Base-by-base conservation (phyloP, 1,284 basidiomycete species). In the Flammula alnicola region DNA sequence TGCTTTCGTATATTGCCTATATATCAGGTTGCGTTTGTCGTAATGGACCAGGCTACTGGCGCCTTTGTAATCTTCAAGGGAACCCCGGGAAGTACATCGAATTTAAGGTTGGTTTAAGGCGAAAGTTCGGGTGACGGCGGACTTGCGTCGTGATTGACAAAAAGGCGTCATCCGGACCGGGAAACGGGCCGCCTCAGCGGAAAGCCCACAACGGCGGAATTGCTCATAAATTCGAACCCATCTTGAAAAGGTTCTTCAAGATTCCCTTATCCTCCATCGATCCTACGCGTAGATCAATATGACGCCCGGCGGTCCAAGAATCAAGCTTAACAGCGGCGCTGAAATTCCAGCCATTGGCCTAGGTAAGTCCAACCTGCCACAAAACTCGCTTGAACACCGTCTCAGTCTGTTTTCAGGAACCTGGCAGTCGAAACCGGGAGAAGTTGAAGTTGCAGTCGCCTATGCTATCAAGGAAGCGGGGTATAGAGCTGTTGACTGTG, bases 401-500 rank as follows among this genome's bases (percentile, higher is more conserved):
- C n/a, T n/a, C n/a, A n/a, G 20, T 44, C 17, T 33, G 29, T 35
- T 44, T 7, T 19, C 60, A 85, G 87, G 89, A 14, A 93, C 91
- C 11, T 93, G 89, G 90, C 84, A 90, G 66, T 84, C 87, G 8
- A 80, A 83, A 59, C 75, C 86, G 11, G 84, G 86, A 39, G 82
- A 91, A 60, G 89, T 90, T 22, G 71, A 73, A 16, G 61, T 69
- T 36, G 90, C 89, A 1, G 91, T 94, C 35, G 77, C 79, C 49
- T 80, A 82, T 58, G 91, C 91, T 0, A 67, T 94, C 57, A 87
- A 86, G 60, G 80, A 82, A 56, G 78, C 70, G 14, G 90, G 90
- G 5, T 93, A 92, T 69, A 77, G 83, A 55, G 89, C 91, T 64
- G 81, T 93, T 54, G 91, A 93, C 67, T 85, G 86, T 63, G 91